Evolutionary conservation across 192 early-diverging fungal genomes (phyloP), one percentile per base, ranked within the genome.

Genomic region (Podila verticillata): DNA sequence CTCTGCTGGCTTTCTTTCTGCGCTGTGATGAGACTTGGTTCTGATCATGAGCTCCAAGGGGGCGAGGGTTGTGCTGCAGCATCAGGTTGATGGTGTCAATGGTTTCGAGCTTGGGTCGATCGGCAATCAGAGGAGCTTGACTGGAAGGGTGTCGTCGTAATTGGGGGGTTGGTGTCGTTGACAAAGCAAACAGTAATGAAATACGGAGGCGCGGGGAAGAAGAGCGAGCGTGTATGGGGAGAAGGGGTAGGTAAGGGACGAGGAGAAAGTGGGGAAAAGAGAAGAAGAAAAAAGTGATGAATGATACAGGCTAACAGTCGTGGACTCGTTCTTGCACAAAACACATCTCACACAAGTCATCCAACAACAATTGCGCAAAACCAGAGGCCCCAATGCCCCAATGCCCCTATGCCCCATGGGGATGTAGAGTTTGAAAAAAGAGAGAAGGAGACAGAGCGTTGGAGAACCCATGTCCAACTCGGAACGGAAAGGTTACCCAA

Each of bases 1-100:
- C 89, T 48, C 88, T 64, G 44, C 81, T 84, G 51, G 88, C 86
- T 59, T 90, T 90, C 70, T 84, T 88, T 56, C 79, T 78, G 60
- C 84, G 83, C 7, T 64, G 24, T 13, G 65, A 61, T 22, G 73
- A 65, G 1, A 54, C 60, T 24, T 35, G 63, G 6, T 56, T 62
- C 19, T 36, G 19, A 5, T 30, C 58, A 19, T 13, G 61, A 71
- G 51, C 48, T 39, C 26, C 68, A 20, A n/a, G 31, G 49, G 29
- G 30, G 31, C 51, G 49, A 47, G 32, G 26, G 54, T 57, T 24
- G 24, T 61, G 72, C 17, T 65, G 77, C 7, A 72, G 54, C 75
- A 80, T 71, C 65, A 80, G 60, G 61, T 80, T 80, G 77, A 80
- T 72, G 7, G 77, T 80, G 35, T 80, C 77, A 32, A 80, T 68